Percentiles rank a stretch among this genome's conserved stretches.
These are phyloP conservation scores for Tremella mesenterica DNA, from an alignment of 768 basidiomycete genomes.

Conservation along the genomic window DNA sequence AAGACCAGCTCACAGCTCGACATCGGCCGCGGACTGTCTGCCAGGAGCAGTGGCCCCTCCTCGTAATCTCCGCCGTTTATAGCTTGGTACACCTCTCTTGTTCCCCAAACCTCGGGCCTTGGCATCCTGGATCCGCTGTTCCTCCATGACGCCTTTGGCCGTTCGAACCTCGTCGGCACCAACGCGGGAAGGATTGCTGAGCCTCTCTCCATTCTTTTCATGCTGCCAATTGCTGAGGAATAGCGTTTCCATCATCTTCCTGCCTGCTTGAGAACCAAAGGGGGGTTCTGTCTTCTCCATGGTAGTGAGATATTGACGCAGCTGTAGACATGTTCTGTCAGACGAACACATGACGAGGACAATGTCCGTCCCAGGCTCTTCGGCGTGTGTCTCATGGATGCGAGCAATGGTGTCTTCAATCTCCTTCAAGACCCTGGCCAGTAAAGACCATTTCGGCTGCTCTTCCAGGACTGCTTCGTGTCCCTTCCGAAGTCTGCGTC, in stretches of 20 bases:
- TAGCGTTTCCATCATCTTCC: constrained; percentile 68
- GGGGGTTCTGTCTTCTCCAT: constrained; percentile 46
- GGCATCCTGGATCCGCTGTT: constrained; percentile 10
- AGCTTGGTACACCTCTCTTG: constrained; percentile 22
- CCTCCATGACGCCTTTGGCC: constrained; percentile 27
- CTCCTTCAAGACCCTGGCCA: constrained; percentile 79
- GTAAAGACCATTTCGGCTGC: constrained; percentile 81
- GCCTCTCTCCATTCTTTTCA: constrained; percentile 29
- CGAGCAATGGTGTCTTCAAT: constrained; percentile 62
- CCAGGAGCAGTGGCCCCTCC: constrained; percentile 18
- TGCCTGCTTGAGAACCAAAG: constrained; percentile 49
- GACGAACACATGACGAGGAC: constrained; percentile 85
- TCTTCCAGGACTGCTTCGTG: constrained; percentile 87
- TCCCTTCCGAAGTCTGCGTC: constrained; percentile 62
- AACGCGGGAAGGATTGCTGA: constrained; percentile 21
- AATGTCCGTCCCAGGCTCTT: constrained; percentile 56
- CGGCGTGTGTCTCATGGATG: constrained; percentile 27
- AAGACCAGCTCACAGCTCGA: constrained; percentile 14
- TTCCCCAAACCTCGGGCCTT: constrained; percentile 10
- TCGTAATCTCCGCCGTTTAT: constrained; percentile 29
- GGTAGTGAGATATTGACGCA: constrained; percentile 69
- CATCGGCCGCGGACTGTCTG: constrained; percentile 9
- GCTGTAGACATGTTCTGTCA: constrained; percentile 59
- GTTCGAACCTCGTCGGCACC: constrained; percentile 21
- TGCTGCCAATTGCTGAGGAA: constrained; percentile 39